Percentiles rank a stretch among this genome's conserved stretches.
These are phyloP conservation scores for Geosmithia morbida DNA, from an alignment of 2,329 filamentous ascomycete genomes.

Conservation along the genomic window DNA sequence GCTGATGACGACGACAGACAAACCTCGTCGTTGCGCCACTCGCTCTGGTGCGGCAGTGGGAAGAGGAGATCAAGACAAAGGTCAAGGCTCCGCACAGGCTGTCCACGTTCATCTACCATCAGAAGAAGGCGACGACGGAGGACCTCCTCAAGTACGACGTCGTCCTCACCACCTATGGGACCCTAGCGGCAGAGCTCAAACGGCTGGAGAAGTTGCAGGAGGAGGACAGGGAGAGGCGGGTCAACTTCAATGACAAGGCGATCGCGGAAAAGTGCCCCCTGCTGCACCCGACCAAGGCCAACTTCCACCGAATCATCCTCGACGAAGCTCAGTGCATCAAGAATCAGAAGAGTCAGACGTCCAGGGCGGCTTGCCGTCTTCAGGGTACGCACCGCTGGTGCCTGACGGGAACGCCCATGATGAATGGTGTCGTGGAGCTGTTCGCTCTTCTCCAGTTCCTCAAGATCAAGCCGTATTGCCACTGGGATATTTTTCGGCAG, in stretches of 20 bases:
- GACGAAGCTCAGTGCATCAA: slow-evolving; percentile 80
- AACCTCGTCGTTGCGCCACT: slow-evolving; percentile 76
- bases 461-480: slow-evolving; percentile 59
- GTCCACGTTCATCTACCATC: slow-evolving; percentile 56
- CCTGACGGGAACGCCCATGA: slow-evolving; percentile 73
- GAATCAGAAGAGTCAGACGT: slow-evolving; percentile 59
- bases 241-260: slow-evolving; percentile 20
- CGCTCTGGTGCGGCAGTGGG: slow-evolving; percentile 72
- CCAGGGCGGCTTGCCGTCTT: slow-evolving; percentile 53
- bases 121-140: slow-evolving; percentile 43
- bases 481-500: slow-evolving; percentile 44
- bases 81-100: slow-evolving; percentile 44
- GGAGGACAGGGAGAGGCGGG: slow-evolving; percentile 24
- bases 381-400: slow-evolving; percentile 64
- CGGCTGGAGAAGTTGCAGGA: slow-evolving; percentile 39
- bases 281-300: slow-evolving; percentile 41
- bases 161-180: slow-evolving; percentile 76
- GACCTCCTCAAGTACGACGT: slow-evolving; percentile 59
- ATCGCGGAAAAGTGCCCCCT: slow-evolving; percentile 33
- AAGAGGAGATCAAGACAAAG: slow-evolving; percentile 61
- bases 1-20: slow-evolving; percentile 33
- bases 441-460: slow-evolving; percentile 68
- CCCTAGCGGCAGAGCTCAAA: slow-evolving; percentile 49
- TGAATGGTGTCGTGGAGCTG: slow-evolving; percentile 70
- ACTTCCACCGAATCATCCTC: slow-evolving; percentile 69